Evolutionary conservation across 129 eudicot genomes (phyloP), one percentile per base, ranked within the genome.

Genomic region (Lonicera japonica): DNA sequence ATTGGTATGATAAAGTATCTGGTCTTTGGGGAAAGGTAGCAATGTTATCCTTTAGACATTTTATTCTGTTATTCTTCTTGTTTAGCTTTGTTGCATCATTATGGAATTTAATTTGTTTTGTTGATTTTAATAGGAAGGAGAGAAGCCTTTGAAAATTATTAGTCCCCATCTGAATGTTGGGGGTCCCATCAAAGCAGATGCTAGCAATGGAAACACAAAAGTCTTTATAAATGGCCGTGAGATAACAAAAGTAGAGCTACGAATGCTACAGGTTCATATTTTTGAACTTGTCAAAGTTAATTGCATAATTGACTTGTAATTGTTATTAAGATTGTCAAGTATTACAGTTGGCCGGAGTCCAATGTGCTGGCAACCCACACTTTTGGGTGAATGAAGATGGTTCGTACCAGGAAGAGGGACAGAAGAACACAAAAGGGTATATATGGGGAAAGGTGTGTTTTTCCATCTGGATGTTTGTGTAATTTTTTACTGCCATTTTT

Each of bases 21-120:
- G 99, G 99, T 72, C 96, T 94, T 73, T 94, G 99, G 99, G 99
- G 99, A 76, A 94, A 94, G 96, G 99, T 92, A 73, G 73, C 21
- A 23, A 65, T 16, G 36, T 36, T 39, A 58, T 21, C 55, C 67
- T 56, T 77, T 1, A 24, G 24, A 41, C 25, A 52, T 38, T 45
- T 4, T 66, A 36, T 25, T 17, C 29, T 3, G 13, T 34, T 16
- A 45, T 24, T 24, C 12, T 22, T 14, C 17, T 29, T 9, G 3
- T 19, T 47, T 8, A 52, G 0, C 47, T 69, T 40, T 64, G 63
- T 57, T 54, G 38, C 40, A 22, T 29, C 18, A 60, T 45, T 36
- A 8, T 61, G 57, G 46, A 62, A 43, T 43, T 70, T 63, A 72
- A 61, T 16, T 61, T 60, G 68, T 39, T 77, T 14, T 69, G 48